Base-by-base conservation (phyloP, 2,329 filamentous ascomycete genomes). In the Aspergillus phoenicis region DNA sequence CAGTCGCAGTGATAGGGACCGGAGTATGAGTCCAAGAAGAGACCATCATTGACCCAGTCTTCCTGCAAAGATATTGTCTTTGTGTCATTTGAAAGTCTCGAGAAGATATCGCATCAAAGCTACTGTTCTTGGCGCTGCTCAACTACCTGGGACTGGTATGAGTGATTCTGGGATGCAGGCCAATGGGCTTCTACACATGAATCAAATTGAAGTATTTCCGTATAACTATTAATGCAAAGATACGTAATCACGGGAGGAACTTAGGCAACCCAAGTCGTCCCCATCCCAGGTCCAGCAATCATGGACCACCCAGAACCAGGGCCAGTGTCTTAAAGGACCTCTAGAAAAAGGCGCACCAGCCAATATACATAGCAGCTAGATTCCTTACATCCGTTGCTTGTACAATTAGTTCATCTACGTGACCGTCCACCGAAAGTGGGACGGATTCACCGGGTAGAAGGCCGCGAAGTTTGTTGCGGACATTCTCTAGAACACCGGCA, bases 341-440 rank as follows among this genome's bases (percentile, higher is more conserved):
- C 73, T 65, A 89, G 62, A 89, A 86, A 70, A 89, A 90, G 11
- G 87, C 82, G 79, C 87, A 89, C 94, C 94, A 98, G 20, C 95
- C 95, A 78, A 98, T 97, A 77, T 98, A 99, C 96, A 99, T 99
- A 41, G 88, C 87, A 17, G 91, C 87, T 77, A 99, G 77, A 75
- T 95, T 96, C 71, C 80, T 85, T 59, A 89, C 86, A 75, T 93
- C 88, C 22, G 89, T 90, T 36, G 96, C 95, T 79, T 94, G 89
- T 73, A 89, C 87, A 68, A 99, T 95, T 76, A 99, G 78, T 77
- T 96, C 92, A 75, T 97, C 91, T n/a, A 97, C 95, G 80, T 99
- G 95, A 0, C 96, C 95, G 77, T 98, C 95, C 2, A 98, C 93
- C 28, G 93, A 93, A 64, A 99, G 80, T 47, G 95, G 94, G 58